Evolutionary conservation across 345 rosid species (phyloP), one percentile per base, ranked within the genome.

Genomic region (Kernera saxatilis): DNA sequence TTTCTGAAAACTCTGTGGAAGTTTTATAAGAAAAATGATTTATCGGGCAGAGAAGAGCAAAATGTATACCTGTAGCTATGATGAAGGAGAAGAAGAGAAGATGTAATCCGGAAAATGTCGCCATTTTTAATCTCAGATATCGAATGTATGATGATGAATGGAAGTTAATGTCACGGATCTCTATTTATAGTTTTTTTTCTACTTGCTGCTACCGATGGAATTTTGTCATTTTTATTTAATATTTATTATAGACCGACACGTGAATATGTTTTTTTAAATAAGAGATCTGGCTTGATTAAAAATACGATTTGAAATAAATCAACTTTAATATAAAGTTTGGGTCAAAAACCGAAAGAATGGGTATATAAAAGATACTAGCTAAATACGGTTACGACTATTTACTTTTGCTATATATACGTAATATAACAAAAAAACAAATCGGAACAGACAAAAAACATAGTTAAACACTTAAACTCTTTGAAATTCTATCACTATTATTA

Each of bases 51-150:
- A 19, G 40, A 43, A 40, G 33, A 9, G 39, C 23, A 43, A 45
- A 33, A 5, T 17, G 26, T 43, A 26, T 25, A 71, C 69, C 44
- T 39, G 69, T 21, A 6, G 69, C 45, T 10, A 71, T 51, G 62
- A 71, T 10, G 75, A 51, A 71, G 51, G 69, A 71, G 61, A 61
- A 9, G 19, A 61, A 61, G 62, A 71, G 69, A 61, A 71, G 53
- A 14, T 22, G 8, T 61, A 22, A 39, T 14, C 44, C 9, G 6
- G 62, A 71, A 53, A 22, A 40, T 51, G 22, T 61, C 53, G 36
- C 63, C 76, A 71, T 71, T 70, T 53, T n/a, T 60, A 49, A 29
- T 52, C 27, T 21, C 17, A 30, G 6, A 19, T 51, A 15, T 51
- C 5, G 26, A 21, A 40, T 40, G 52, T 59, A 25, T 45, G n/a